Base-by-base conservation (phyloP, 345 rosid genomes). In the Melaleuca quinquenervia region DNA sequence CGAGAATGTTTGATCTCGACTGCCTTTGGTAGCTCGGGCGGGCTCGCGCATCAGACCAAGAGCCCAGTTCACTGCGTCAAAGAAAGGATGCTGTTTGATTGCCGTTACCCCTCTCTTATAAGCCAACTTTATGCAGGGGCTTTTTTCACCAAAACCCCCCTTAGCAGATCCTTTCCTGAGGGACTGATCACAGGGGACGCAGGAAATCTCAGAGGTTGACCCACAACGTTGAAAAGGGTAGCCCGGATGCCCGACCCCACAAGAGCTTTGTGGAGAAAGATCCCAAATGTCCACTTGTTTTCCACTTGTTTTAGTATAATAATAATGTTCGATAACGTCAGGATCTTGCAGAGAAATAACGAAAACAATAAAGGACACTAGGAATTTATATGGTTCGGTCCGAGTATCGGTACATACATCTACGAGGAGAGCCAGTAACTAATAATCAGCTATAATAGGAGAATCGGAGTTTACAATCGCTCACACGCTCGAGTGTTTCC, bases 241-340 rank as follows among this genome's bases (percentile, higher is more conserved):
- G 98, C 95, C 44, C 96, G 91, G 82, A 94, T 95, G 14, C 93
- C 98, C 0, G 98, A 94, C 12, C 97, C 98, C 85, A 93, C 90
- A 96, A 82, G 50, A 96, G 91, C 88, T 96, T 96, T 97, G 49
- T 94, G 93, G 11, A 94, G 90, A 88, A 96, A 94, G 84, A 94
- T 95, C 82, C 98, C 98, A 44, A 94, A 94, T 45, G 98, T 96
- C 98, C 98, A 96, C n/a, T n/a, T n/a, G n/a, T n/a, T n/a, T n/a
- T n/a, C n/a, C n/a, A n/a, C n/a, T n/a, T n/a, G n/a, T n/a, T n/a
- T n/a, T n/a, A n/a, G n/a, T n/a, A n/a, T n/a, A n/a, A n/a, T n/a
- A n/a, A n/a, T n/a, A n/a, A n/a, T n/a, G n/a, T n/a, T n/a, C n/a
- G n/a, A n/a, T n/a, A n/a, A n/a, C n/a, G n/a, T n/a, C n/a, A n/a